Conservation (phyloP, 345 rosid genomes). For the Brassica juncea region DNA sequence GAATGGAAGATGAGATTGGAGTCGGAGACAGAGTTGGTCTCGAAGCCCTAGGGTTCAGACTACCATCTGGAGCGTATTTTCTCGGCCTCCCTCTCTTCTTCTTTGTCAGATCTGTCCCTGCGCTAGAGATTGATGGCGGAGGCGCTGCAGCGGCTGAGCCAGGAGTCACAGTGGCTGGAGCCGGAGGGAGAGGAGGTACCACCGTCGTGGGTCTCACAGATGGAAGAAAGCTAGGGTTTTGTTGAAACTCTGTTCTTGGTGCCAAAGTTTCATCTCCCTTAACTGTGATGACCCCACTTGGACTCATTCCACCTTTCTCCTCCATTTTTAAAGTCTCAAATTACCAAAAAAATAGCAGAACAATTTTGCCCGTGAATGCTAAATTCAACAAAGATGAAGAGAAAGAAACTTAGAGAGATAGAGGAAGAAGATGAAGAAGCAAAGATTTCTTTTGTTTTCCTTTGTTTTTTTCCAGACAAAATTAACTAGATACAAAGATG, state of each 20-base stretch:
- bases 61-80: conserved; percentile 77
- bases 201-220: conserved; percentile 33
- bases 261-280: conserved; percentile 58
- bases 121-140: conserved; percentile 16
- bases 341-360: background rate
- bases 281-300: conserved; percentile 46
- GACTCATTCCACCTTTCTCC: conserved; percentile 52
- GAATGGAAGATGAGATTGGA: conserved; percentile 91
- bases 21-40: conserved; percentile 70
- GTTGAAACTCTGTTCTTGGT: conserved; percentile 53
- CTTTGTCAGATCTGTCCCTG: conserved; percentile 50
- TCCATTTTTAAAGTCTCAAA: conserved; percentile 55
- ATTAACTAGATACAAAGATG: background rate
- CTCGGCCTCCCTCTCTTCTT: conserved; percentile 96
- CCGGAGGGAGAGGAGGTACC: conserved; percentile 10
- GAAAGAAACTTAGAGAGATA: conserved; percentile 26
- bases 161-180: conserved; percentile 22
- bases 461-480: background rate
- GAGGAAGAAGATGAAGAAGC: conserved; percentile 33
- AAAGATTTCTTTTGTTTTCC: background rate
- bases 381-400: conserved; percentile 37
- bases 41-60: conserved; percentile 33
- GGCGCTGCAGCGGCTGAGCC: conserved; percentile 10
- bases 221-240: conserved; percentile 44
- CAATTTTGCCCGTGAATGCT: conserved; percentile 1